Evolutionary conservation across 2,329 filamentous ascomycete species (phyloP), one percentile per base, ranked within the genome.

Genomic region (Raffaelea arxii): DNA sequence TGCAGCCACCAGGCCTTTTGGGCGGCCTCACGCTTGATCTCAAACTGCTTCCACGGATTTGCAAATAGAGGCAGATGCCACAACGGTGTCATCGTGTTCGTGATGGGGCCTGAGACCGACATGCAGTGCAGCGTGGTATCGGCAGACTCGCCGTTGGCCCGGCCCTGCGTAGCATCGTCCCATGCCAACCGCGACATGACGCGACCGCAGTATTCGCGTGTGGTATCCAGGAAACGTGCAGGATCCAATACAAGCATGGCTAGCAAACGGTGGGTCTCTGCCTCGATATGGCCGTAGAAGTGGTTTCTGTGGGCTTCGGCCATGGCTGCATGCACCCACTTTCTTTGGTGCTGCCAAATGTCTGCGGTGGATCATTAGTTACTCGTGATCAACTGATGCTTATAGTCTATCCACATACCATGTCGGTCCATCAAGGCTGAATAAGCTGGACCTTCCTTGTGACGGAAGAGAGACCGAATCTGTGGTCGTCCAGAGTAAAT

Each of bases 391-490:
- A 32, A 9, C 9, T 32, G 27, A 32, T 32, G 27, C 9, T 16
- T 32, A 32, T 32, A 9, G 10, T 32, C 10, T 16, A 56, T 32
- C 10, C 27, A 56, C 65, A 54, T 53, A 72, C 69, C 68, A 51
- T 70, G 65, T 16, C 70, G 62, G 49, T 74, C 71, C 68, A 73
- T 72, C 52, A 74, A 56, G 4, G 71, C 71, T n/a, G 69, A 61
- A 51, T 73, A 74, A 3, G 62, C 65, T 1, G 68, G 65, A 0
- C 69, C 67, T 4, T 67, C 63, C 58, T 73, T 74, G 55, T 74
- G 71, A 46, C 67, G 59, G 50, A 73, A 67, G 16, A 74, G 58
- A 1, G 70, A 69, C 25, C 70, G 58, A 46, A 74, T 71, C 58
- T 74, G 70, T 7, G 69, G 67, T n/a, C 71, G 62, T 4, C 71